phyloP scores from a whole-genome alignment of 2,329 filamentous ascomycete genomes.

The Nigrospora sphaerica region DNA sequence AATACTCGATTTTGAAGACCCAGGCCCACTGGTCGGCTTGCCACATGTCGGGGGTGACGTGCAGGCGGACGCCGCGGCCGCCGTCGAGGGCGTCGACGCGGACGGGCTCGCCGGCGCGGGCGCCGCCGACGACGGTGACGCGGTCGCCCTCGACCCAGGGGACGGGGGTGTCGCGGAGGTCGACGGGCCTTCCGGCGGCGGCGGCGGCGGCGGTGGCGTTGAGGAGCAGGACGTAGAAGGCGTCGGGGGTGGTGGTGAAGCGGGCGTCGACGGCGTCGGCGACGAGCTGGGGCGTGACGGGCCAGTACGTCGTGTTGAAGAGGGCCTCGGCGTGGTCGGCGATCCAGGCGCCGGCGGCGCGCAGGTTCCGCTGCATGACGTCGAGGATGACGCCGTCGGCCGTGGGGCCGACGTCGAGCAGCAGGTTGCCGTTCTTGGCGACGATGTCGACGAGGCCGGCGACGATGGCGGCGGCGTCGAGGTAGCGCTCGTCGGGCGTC shows the following conservation, averaged over 20 bases:
- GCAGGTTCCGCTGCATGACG: conserved; percentile 37
- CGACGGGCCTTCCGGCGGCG: no score
- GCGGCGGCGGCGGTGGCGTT: background rate
- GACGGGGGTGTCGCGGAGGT: conserved; percentile 23
- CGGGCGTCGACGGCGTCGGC: conserved; percentile 25
- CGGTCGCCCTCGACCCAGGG: conserved; percentile 31
- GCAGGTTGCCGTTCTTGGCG: conserved; percentile 34
- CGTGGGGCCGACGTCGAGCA: conserved; percentile 49
- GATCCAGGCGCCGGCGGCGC: conserved; percentile 47
- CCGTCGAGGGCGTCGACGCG: background rate
- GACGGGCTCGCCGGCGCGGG: background rate
- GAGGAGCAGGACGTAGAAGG: conserved; percentile 44
- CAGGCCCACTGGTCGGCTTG: conserved; percentile 5
- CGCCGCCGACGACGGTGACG: conserved; percentile 33
- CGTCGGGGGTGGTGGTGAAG: conserved; percentile 43
- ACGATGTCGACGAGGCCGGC: conserved; percentile 25
- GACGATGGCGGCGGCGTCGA: conserved; percentile 43
- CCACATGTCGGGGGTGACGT: background rate
- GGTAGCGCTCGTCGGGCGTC: conserved; percentile 39
- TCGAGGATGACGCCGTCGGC: conserved; percentile 47
- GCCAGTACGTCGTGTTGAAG: conserved; percentile 46
- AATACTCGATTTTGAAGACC: conserved; percentile 18
- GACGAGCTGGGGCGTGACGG: conserved; percentile 14
- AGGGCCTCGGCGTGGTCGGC: conserved; percentile 44
- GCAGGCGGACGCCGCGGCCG: background rate